A percentile compares a stretch with the other conserved stretches of the same genome.
Conservation (phyloP, 495 filamentous ascomycete species). For the Xylaria nigripes region DNA sequence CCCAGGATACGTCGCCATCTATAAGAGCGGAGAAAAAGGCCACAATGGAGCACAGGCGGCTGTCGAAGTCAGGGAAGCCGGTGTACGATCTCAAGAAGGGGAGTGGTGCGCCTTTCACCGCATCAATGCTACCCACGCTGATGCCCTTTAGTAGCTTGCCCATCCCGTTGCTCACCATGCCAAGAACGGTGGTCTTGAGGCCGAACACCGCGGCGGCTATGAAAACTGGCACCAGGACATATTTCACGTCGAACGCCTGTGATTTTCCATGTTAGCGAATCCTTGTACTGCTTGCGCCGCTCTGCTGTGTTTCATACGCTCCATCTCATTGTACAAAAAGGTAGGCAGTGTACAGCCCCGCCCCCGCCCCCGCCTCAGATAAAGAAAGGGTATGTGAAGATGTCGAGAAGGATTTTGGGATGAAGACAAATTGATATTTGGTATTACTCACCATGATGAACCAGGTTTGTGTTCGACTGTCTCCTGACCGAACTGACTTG, state of each 20-base stretch:
- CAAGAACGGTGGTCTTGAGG: slow-evolving; percentile 14
- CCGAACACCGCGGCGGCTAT: slow-evolving; percentile 19
- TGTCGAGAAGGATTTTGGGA: no score
- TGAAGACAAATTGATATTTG: no score
- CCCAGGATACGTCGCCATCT: slow-evolving; percentile 38
- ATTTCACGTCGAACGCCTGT: slow-evolving; percentile 12
- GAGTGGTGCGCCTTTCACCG: slow-evolving; percentile 14
- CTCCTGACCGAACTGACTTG: no score
- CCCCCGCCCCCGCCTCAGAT: no score
- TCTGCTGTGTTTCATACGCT: not conserved
- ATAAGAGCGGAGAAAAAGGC: slow-evolving; percentile 49
- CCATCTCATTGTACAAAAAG: no score
- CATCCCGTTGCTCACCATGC: slow-evolving; percentile 14
- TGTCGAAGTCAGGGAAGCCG: slow-evolving; percentile 42
- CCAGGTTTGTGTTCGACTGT: no score
- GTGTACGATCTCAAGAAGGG: slow-evolving; percentile 36
- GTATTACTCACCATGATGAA: no score
- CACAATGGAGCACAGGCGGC: slow-evolving; percentile 38
- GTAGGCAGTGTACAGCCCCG: not conserved
- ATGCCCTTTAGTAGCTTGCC: slow-evolving; percentile 11
- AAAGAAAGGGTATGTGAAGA: no score
- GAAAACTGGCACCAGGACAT: slow-evolving; percentile 19
- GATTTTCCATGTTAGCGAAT: not conserved
- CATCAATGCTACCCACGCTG: not conserved
- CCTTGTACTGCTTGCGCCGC: not conserved